Percentiles rank a stretch among this genome's conserved stretches.
Conservation (phyloP, 257 asterid species). For the Nyctanthes arbortristis region DNA sequence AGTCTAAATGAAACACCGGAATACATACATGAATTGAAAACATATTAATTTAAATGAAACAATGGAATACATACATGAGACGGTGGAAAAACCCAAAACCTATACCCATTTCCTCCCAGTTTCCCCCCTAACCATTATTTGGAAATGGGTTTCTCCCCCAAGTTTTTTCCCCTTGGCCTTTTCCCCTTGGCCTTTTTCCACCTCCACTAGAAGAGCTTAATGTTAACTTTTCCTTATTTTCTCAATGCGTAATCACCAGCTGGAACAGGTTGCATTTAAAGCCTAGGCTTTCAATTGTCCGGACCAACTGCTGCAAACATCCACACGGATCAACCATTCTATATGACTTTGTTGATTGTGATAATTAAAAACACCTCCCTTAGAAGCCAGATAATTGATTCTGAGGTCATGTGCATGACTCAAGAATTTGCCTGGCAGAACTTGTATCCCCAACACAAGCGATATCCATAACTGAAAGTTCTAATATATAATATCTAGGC, state of each 20-base stretch:
- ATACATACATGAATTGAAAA: too few relatives aligned
- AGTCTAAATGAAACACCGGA: too few relatives aligned
- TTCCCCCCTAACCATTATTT: too few relatives aligned
- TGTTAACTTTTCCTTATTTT: not conserved
- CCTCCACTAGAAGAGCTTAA: too few relatives aligned
- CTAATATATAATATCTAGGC: not conserved
- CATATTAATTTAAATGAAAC: too few relatives aligned
- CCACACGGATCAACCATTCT: not conserved
- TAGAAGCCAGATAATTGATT: not conserved
- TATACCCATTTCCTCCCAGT: too few relatives aligned
- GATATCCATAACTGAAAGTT: not conserved
- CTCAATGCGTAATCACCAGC: not conserved
- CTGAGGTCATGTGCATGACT: not conserved
- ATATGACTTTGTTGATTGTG: not conserved
- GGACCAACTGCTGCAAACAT: not conserved
- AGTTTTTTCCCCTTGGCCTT: too few relatives aligned
- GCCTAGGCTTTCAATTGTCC: not conserved
- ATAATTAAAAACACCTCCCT: not conserved
- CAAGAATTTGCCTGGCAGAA: not conserved
- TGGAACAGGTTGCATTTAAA: conserved; percentile 15
- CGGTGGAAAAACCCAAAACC: too few relatives aligned
- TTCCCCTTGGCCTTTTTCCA: too few relatives aligned
- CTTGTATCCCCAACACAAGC: not conserved
- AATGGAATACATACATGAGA: too few relatives aligned
- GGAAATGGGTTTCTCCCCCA: too few relatives aligned